Percentiles rank a stretch among this genome's conserved stretches.
Conservation (phyloP, 2,329 filamentous ascomycete genomes). For the Paraphaeosphaeria minitans region DNA sequence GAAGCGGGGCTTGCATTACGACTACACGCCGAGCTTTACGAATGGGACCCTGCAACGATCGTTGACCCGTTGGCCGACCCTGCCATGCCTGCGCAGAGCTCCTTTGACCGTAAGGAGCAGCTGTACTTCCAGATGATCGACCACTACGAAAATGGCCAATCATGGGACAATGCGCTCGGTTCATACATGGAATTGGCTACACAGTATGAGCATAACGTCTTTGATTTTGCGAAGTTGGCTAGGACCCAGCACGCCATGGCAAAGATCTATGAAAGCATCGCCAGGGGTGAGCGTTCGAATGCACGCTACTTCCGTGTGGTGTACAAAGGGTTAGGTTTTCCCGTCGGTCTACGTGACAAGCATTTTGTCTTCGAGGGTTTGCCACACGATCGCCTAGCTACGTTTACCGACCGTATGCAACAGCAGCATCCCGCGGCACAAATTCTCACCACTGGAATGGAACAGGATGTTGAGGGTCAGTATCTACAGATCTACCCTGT, state of each 20-base stretch:
- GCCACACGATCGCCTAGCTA: conserved; percentile 74
- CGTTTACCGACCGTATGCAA: conserved; percentile 90
- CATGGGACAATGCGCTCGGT: conserved; percentile 85
- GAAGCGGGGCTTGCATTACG: conserved; percentile 89
- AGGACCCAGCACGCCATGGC: conserved; percentile 89
- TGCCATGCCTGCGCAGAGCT: conserved; percentile 77
- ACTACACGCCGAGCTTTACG: conserved; percentile 89
- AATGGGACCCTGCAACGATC: conserved; percentile 78
- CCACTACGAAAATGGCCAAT: conserved; percentile 90
- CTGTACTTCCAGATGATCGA: conserved; percentile 96
- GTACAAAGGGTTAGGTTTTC: conserved; percentile 89
- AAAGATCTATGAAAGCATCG: conserved; percentile 85
- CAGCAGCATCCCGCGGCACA: conserved; percentile 86
- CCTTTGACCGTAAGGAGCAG: conserved; percentile 90
- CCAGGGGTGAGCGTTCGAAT: conserved; percentile 77
- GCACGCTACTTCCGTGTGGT: conserved; percentile 90
- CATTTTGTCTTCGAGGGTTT: conserved; percentile 90
- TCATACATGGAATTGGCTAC: conserved; percentile 88
- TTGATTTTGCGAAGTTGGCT: conserved; percentile 91
- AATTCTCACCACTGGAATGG: conserved; percentile 71
- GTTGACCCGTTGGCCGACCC: conserved; percentile 73
- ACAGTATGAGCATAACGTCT: conserved; percentile 90
- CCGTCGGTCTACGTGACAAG: conserved; percentile 79
- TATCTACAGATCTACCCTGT: conserved; percentile 83
- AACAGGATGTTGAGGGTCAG: conserved; percentile 86